Evolutionary conservation across 257 asterid genomes (phyloP).

Genomic region (Paraleonurus japonicus): DNA sequence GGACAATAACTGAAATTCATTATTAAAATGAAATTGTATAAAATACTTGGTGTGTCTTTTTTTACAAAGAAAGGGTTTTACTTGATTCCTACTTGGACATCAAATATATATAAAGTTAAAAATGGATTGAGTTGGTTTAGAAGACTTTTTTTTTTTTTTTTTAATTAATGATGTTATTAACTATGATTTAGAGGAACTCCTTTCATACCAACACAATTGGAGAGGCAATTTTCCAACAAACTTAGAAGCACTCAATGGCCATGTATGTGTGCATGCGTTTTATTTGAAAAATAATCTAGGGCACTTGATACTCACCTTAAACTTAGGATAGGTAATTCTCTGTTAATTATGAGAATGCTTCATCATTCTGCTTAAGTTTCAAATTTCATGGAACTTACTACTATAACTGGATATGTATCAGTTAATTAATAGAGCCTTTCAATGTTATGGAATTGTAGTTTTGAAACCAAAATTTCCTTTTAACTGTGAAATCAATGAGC

Average conservation of each 20-base stretch:
- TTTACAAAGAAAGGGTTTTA: background rate
- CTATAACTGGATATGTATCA: background rate
- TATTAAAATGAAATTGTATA: background rate
- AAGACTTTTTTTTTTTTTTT: background rate
- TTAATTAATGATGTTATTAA: too few relatives aligned
- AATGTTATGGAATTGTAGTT: background rate
- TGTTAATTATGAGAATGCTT: background rate
- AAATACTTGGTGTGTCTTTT: background rate
- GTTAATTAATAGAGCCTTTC: background rate
- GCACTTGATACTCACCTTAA: background rate
- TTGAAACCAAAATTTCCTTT: background rate
- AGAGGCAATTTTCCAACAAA: background rate
- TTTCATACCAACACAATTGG: background rate
- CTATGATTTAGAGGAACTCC: background rate
- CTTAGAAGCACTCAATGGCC: background rate
- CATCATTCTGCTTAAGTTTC: slow-evolving; percentile 9
- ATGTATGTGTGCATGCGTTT: background rate
- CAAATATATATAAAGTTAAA: background rate
- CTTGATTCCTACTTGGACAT: background rate
- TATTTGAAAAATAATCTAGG: background rate
- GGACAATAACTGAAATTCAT: background rate
- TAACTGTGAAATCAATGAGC: background rate
- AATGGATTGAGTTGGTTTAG: background rate
- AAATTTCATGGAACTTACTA: background rate
- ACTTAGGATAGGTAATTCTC: background rate